Evolutionary conservation across 306 rosid species (phyloP).

Genomic region (Castanospermum australe): DNA sequence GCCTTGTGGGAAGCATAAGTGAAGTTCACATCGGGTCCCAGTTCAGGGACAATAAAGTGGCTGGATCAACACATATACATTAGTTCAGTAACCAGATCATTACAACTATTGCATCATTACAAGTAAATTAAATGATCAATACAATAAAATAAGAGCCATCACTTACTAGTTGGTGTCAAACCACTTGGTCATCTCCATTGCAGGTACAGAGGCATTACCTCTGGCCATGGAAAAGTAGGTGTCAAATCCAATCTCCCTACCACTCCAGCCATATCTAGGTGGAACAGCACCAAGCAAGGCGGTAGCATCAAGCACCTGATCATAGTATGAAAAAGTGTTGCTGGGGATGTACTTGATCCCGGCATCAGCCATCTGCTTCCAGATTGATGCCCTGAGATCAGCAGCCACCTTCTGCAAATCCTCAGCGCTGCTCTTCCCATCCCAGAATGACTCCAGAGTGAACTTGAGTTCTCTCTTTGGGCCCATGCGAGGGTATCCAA

Average conservation of each 20-base stretch:
- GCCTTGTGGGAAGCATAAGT: conserved; percentile 90
- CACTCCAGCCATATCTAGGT: conserved; percentile 70
- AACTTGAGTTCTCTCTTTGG: conserved; percentile 95
- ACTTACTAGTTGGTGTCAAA: conserved; percentile 94
- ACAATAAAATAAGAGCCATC: neutral
- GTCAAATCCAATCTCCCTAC: conserved; percentile 84
- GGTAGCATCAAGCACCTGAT: conserved; percentile 80
- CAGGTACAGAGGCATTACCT: conserved; percentile 82
- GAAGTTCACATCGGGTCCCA: conserved; percentile 79
- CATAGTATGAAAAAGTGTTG: conserved; percentile 85
- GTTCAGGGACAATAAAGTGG: conserved; percentile 86
- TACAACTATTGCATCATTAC: neutral
- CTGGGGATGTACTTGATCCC: conserved; percentile 89
- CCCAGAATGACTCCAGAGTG: conserved; percentile 88
- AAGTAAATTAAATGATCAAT: neutral
- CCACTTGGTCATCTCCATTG: conserved; percentile 99
- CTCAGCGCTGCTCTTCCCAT: conserved; percentile 74
- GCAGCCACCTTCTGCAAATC: conserved; percentile 76
- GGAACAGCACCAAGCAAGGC: conserved; percentile 86
- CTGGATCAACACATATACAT: conserved; percentile 41
- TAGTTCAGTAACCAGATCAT: neutral
- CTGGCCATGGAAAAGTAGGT: conserved; percentile 92
- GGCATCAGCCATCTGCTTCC: conserved; percentile 81
- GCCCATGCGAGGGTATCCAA: conserved; percentile 95
- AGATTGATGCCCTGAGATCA: conserved; percentile 76